Evolutionary conservation across 2,329 filamentous ascomycete genomes (phyloP), one percentile per base, ranked within the genome.

Genomic region (Nemania sp.): DNA sequence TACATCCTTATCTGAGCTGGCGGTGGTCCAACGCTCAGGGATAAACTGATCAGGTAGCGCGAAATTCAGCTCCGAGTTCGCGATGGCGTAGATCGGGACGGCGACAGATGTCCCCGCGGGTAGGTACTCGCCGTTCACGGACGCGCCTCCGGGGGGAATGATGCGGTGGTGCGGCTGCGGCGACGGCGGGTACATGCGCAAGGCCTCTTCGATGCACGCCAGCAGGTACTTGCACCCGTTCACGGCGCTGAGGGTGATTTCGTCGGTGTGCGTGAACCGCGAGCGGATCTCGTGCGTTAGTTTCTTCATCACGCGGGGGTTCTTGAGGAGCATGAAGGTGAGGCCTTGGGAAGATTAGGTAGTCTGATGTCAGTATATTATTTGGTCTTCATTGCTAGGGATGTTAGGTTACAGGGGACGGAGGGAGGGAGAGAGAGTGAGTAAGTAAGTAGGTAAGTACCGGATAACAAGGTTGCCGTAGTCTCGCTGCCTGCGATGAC

Each of bases 231-330:
- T 61, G 5, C 66, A 24, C 26, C 20, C 59, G 6, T 56, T 26
- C 6, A 52, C 54, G 17, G 55, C 56, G 12, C 51, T 42, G 2
- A 70, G 61, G 14, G 65, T 70, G 46, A 80, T 72, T 26, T 71
- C 72, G 6, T 76, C 72, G 48, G 73, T 75, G 8, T 73, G 76
- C 59, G 72, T 72, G 64, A 81, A 74, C 3, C 73, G 77, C 7
- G 75, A 76, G 24, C 71, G 68, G 14, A 81, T 71, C 54, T 80
- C 75, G 4, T 14, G 28, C 11, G 28, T 31, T 3, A 31, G 9
- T 14, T 14, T 9, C 28, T 31, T 9, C 28, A 31, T 9, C 5
- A 14, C 28, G n/a, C n/a, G 28, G 9, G 28, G 28, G 4, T 9
- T 31, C 28, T 31, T 31, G 9, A 31, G 28, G 9, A 31, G n/a